Evolutionary conservation across 2,329 filamentous ascomycete species (phyloP), one percentile per base, ranked within the genome.

Genomic region (Sphaerulina vaccinii): DNA sequence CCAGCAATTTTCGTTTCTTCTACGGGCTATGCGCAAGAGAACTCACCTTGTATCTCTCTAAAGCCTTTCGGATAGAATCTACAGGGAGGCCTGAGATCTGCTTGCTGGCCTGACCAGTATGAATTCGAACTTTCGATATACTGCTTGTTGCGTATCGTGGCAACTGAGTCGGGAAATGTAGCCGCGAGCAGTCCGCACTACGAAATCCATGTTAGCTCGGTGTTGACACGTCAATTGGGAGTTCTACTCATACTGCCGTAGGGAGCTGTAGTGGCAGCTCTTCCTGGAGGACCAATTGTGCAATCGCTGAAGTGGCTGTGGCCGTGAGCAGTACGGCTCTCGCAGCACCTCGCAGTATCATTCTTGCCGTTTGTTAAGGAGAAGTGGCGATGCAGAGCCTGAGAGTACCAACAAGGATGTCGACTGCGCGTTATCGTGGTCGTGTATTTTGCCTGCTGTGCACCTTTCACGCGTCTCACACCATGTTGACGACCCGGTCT

Each of bases 31-130:
- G n/a, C n/a, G n/a, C n/a, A n/a, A n/a, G n/a, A n/a, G n/a, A n/a
- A n/a, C n/a, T n/a, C n/a, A n/a, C n/a, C n/a, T 24, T 57, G 54
- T 27, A 59, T 48, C 27, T 59, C 54, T 36, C 52, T 44, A 22
- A 51, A 35, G 22, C 42, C 45, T 4, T 21, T 29, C 18, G 57
- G 57, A 22, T 52, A 55, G 51, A 59, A 59, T 24, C 54, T 54
- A 45, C 57, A 59, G 27, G 46, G 18, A 10, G 54, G 54, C 15
- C 24, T 22, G 35, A 55, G 38, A 10, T 50, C 49, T 22, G 29
- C 33, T 36, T 55, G 56, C 29, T 55, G 49, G 18, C 41, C 36
- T 3, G 52, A 43, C 56, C 56, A 55, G 29, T 55, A 56, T 9
- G 21, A 13, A 10, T 36, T 24, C 24, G 49, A 53, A 19, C 46